These are phyloP conservation scores for Diplodia sapinea DNA, from an alignment of 2,329 filamentous ascomycete species.

Conservation along the genomic window DNA sequence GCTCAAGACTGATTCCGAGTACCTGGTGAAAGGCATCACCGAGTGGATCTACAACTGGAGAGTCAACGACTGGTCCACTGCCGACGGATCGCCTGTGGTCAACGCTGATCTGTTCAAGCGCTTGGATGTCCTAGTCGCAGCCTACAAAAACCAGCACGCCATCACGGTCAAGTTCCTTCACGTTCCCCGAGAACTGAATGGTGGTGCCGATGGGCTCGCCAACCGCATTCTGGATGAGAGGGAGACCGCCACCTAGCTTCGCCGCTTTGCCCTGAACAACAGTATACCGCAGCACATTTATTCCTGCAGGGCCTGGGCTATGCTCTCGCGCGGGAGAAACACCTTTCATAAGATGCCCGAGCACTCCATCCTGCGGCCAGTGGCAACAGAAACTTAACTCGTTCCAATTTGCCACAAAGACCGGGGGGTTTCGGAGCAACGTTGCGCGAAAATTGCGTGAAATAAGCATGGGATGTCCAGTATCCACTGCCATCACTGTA, in stretches of 20 bases:
- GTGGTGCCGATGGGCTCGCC: neutral
- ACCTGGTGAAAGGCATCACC: slow-evolving; percentile 1
- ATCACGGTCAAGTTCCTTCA: neutral
- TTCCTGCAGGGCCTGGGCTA: neutral
- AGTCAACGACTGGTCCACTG: neutral
- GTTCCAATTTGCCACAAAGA: neutral
- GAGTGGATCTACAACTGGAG: neutral
- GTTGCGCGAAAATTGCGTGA: neutral
- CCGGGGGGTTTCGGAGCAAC: neutral
- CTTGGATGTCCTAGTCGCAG: neutral
- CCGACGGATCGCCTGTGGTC: neutral
- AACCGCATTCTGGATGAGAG: neutral
- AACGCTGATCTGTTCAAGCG: slow-evolving; percentile 4
- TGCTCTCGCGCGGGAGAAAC: neutral
- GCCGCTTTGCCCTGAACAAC: no score
- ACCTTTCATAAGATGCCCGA: neutral
- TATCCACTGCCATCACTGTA: neutral
- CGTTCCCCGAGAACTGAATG: slow-evolving; percentile 9
- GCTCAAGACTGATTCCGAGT: slow-evolving; percentile 7
- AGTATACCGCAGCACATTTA: no score
- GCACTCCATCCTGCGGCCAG: neutral
- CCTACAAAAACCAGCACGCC: neutral
- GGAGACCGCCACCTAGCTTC: no score
- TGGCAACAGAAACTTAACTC: neutral
- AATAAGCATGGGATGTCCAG: neutral